Conservation (phyloP, 2,329 filamentous ascomycete genomes). For the Epichloe hybrida region DNA sequence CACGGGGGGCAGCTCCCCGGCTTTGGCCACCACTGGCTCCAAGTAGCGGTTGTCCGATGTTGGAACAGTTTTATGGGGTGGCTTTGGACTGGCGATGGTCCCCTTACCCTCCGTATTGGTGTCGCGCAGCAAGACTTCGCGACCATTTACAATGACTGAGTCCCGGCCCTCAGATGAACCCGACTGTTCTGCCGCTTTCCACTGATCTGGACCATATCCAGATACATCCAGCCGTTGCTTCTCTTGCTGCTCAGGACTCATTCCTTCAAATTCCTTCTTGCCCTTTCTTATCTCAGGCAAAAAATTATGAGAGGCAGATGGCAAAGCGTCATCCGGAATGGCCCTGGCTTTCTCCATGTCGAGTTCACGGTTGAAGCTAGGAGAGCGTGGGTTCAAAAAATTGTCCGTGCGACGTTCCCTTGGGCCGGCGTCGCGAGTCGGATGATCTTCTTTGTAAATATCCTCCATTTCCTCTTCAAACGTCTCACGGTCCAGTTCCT, state of each 20-base stretch:
- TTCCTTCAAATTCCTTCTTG: constrained; percentile 1
- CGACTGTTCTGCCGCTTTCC: constrained; percentile 50
- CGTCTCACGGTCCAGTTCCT: constrained; percentile 46
- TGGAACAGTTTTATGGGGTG: constrained; percentile 14
- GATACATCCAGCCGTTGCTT: constrained; percentile 63
- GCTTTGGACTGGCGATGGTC: constrained; percentile 32
- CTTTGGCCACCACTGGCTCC: constrained; percentile 21
- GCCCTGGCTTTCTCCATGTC: constrained; percentile 32
- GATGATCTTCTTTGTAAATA: constrained; percentile 40
- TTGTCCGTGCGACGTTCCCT: constrained; percentile 28
- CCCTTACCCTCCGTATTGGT: constrained; percentile 51
- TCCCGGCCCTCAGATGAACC: constrained; percentile 55
- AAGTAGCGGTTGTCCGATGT: constrained; percentile 19
- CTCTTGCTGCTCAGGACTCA: constrained; percentile 25
- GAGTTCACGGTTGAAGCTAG: constrained; percentile 61
- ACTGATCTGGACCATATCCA: constrained; percentile 64
- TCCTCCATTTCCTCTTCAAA: constrained; percentile 48
- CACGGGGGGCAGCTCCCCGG: constrained; percentile 44
- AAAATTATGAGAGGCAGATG: background rate
- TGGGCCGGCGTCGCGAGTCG: background rate
- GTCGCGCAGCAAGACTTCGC: constrained; percentile 57
- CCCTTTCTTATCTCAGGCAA: background rate
- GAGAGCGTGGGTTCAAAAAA: constrained; percentile 11
- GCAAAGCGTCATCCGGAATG: constrained; percentile 19
- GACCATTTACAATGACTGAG: constrained; percentile 51